These are phyloP conservation scores for Calonectria crousiana DNA, from an alignment of 2,329 filamentous ascomycete species.

Conservation along the genomic window DNA sequence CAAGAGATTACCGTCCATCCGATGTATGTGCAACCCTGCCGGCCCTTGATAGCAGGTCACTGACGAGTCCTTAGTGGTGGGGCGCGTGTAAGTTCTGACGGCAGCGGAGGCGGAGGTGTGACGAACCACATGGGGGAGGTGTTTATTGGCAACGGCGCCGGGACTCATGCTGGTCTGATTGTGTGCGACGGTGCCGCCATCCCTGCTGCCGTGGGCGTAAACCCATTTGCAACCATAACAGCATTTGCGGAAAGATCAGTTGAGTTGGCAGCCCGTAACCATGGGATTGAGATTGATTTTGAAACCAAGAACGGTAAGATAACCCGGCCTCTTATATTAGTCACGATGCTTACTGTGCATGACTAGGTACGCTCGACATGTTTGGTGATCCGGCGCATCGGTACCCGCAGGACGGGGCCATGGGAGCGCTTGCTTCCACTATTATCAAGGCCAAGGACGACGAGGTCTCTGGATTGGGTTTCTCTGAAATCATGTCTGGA, in stretches of 20 bases:
- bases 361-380: constrained; percentile 57
- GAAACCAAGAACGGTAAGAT: constrained; percentile 35
- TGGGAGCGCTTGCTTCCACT: constrained; percentile 5
- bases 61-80: constrained; percentile 57
- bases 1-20: constrained; percentile 76
- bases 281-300: constrained; percentile 30
- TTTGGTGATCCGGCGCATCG: constrained; percentile 65
- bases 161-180: constrained; percentile 69
- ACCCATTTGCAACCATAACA: constrained; percentile 77
- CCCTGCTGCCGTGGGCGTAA: constrained; percentile 72
- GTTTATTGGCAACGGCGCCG: constrained; percentile 63
- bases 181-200: constrained; percentile 73
- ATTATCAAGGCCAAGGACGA: constrained; percentile 25
- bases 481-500: constrained; percentile 75
- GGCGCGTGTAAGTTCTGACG: constrained; percentile 71
- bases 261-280: constrained; percentile 45
- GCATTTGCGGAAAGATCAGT: constrained; percentile 75
- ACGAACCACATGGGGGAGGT: constrained; percentile 73
- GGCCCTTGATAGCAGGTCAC: background rate
- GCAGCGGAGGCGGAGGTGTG: constrained; percentile 67
- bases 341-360: constrained; percentile 31
- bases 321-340: no score
- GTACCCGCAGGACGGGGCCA: constrained; percentile 41
- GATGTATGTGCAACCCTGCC: constrained; percentile 38
- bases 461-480: constrained; percentile 63